These are phyloP conservation scores for Clathrus columnatus DNA, from an alignment of 768 basidiomycete genomes.

Conservation along the genomic window DNA sequence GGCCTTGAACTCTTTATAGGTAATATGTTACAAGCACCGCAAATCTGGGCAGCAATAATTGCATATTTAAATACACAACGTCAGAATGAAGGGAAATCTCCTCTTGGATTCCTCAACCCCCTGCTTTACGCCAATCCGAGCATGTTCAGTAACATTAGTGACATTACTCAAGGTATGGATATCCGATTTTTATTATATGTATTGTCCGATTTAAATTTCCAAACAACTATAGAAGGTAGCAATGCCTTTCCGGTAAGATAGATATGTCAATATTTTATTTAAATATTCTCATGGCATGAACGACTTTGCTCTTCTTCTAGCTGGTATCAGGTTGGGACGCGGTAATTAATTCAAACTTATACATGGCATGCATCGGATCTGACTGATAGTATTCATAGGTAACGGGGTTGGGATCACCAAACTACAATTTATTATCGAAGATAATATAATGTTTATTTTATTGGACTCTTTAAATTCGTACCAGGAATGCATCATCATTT, in stretches of 20 bases:
- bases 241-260: slow-evolving; percentile 27
- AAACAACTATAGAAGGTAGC: too few relatives aligned
- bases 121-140: slow-evolving; percentile 22
- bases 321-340: slow-evolving; percentile 11
- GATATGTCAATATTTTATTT: too few relatives aligned
- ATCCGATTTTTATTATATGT: slow-evolving; percentile 59
- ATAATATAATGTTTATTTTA: too few relatives aligned
- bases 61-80: slow-evolving; percentile 27
- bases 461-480: too few relatives aligned
- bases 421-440: too few relatives aligned
- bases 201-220: too few relatives aligned
- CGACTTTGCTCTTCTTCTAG: neutral
- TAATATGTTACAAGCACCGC: slow-evolving; percentile 27
- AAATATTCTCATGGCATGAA: neutral
- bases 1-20: slow-evolving; percentile 6
- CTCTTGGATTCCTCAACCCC: slow-evolving; percentile 30
- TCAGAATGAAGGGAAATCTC: slow-evolving; percentile 18
- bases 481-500: too few relatives aligned
- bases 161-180: slow-evolving; percentile 52
- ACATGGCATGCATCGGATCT: too few relatives aligned
- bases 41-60: slow-evolving; percentile 27
- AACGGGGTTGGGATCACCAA: neutral
- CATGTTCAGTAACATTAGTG: slow-evolving; percentile 31
- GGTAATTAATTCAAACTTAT: slow-evolving; percentile 16
- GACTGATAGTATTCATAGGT: neutral